Base-by-base conservation (phyloP, 1,139 yeast genomes). In the Candida gigantensis region DNA sequence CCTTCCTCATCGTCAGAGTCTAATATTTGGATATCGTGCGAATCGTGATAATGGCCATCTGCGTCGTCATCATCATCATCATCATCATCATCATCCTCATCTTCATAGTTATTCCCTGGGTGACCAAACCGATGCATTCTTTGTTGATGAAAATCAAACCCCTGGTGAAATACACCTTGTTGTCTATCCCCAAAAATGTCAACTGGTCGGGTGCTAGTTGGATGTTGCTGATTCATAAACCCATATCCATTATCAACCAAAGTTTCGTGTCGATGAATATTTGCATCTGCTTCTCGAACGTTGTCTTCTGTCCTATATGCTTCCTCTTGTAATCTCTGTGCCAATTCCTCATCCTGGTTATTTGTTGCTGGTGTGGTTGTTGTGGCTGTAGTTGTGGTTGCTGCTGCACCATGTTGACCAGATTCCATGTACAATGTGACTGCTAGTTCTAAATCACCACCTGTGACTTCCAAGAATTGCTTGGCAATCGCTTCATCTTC, bases 191-290 rank as follows among this genome's bases (percentile, higher is more conserved):
- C 76, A 55, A 70, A 70, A 18, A 72, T 66, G 45, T 66, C 74
- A 3, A 58, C 50, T 6, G 67, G 65, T 31, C 58, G 39, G 31
- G 52, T 43, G 15, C 30, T 30, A 30, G 29, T 24, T 21, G 32
- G 28, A 16, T 39, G 17, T 15, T 39, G 17, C 35, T 41, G 24
- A 37, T 38, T 20, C 7, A 30, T 32, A 35, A 32, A 38, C 30
- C 43, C 46, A 13, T 31, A 25, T 12, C 31, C 32, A 3, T 57
- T 45, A 36, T 71, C 77, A 3, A 87, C 81, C 39, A 92, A 65
- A 3, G 94, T 83, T 52, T 90, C 97, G 47, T 86, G 92, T 6
- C 85, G 74, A 24, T 81, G 84, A 35, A 88, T 82, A 30, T 90
- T 89, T 26, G 89, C 79, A 45, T 96, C 79, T 0, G 90, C 87